Evolutionary conservation across 2,329 filamentous ascomycete species (phyloP).

Genomic region (Aureobasidium leucospermi): DNA sequence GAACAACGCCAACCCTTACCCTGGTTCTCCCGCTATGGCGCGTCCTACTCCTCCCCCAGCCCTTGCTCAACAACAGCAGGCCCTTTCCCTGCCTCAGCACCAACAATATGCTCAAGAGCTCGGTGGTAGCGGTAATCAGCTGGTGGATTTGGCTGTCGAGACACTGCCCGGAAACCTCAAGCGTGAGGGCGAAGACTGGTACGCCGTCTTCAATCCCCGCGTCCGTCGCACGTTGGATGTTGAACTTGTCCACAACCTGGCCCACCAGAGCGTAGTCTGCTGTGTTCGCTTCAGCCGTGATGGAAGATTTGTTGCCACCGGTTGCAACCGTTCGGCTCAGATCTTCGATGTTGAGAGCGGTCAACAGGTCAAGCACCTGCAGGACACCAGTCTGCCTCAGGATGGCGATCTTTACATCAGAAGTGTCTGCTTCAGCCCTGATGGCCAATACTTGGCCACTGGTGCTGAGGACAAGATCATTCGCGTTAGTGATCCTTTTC

Average conservation of each 20-base stretch:
- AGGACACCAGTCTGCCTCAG: constrained; percentile 80
- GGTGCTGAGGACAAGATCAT: constrained; percentile 98
- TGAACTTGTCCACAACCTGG: constrained; percentile 84
- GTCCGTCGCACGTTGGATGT: constrained; percentile 87
- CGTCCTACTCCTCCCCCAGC: constrained; percentile 65
- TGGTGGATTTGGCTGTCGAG: constrained; percentile 82
- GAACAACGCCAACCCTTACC: constrained; percentile 78
- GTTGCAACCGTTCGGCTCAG: constrained; percentile 97
- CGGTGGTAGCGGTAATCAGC: constrained; percentile 55
- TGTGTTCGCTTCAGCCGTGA: constrained; percentile 96
- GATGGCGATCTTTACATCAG: constrained; percentile 92
- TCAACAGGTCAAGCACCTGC: constrained; percentile 79
- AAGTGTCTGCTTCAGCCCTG: constrained; percentile 97
- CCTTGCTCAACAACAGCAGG: constrained; percentile 29
- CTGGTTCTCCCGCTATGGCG: constrained; percentile 80
- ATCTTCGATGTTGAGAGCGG: constrained; percentile 91
- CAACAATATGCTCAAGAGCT: constrained; percentile 26
- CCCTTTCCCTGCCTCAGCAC: constrained; percentile 24
- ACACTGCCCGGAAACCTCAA: constrained; percentile 79
- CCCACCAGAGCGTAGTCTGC: constrained; percentile 94
- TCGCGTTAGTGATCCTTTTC: constrained; percentile 52
- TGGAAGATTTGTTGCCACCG: constrained; percentile 91
- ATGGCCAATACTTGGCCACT: constrained; percentile 87
- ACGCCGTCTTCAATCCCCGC: constrained; percentile 90
- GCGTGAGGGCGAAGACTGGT: constrained; percentile 87